These are phyloP conservation scores for Verbena officinalis DNA, from an alignment of 257 asterid species.

Conservation along the genomic window DNA sequence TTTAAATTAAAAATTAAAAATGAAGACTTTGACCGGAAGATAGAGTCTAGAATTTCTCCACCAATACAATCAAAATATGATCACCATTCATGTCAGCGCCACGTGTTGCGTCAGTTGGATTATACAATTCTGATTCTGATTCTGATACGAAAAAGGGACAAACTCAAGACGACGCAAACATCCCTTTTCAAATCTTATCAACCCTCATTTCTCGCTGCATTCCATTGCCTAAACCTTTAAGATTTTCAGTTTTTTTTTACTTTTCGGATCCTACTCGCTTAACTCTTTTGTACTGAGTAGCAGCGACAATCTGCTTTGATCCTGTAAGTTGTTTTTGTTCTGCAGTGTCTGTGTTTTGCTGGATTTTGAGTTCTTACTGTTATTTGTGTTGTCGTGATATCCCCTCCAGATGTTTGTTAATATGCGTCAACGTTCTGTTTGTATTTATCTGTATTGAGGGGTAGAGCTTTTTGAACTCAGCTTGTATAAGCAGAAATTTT, in stretches of 20 bases:
- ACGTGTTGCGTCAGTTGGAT: slow-evolving; percentile 2
- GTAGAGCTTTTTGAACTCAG: background rate
- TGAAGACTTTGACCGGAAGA: background rate
- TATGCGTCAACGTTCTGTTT: slow-evolving; percentile 1
- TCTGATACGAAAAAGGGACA: background rate
- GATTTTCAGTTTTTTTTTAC: background rate
- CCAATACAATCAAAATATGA: background rate
- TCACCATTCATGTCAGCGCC: slow-evolving; percentile 9
- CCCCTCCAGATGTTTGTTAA: slow-evolving; percentile 21
- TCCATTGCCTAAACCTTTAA: slow-evolving; percentile 1
- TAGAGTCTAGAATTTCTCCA: background rate
- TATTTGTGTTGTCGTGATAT: slow-evolving; percentile 13
- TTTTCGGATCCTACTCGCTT: background rate
- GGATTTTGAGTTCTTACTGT: background rate
- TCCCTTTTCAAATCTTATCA: slow-evolving; percentile 21
- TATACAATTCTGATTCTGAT: slow-evolving; percentile 1
- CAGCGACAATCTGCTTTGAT: slow-evolving; percentile 12
- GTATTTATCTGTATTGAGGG: background rate
- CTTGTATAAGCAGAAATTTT: slow-evolving; percentile 13
- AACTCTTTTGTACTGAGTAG: background rate
- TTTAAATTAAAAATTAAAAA: background rate
- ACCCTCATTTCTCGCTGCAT: slow-evolving; percentile 12
- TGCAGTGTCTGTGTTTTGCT: slow-evolving; percentile 8
- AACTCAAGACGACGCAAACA: slow-evolving; percentile 16
- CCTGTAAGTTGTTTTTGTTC: slow-evolving; percentile 31